These are phyloP conservation scores for Aspergillus brunneoviolaceus DNA, from an alignment of 2,329 filamentous ascomycete species.

Conservation along the genomic window DNA sequence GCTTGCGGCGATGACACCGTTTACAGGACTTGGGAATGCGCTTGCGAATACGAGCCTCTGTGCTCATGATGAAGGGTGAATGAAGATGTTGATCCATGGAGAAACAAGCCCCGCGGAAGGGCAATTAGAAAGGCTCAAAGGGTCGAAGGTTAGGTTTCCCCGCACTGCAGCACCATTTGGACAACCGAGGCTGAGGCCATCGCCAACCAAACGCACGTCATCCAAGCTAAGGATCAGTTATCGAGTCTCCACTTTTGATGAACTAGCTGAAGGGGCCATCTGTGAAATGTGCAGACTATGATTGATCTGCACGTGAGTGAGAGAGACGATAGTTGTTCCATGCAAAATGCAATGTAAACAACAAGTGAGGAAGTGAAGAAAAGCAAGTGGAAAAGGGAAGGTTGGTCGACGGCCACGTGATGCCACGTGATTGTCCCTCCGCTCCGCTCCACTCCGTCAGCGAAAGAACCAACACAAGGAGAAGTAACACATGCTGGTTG, in stretches of 20 bases:
- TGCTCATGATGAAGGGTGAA: slow-evolving; percentile 5
- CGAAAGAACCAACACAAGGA: too few species aligned
- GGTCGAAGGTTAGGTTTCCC: background rate
- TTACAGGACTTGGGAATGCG: slow-evolving; percentile 25
- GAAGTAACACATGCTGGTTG: too few species aligned
- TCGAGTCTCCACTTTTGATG: background rate
- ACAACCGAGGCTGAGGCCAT: background rate
- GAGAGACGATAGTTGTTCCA: too few species aligned
- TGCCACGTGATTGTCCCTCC: too few species aligned
- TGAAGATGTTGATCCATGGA: background rate
- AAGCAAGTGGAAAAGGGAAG: too few species aligned
- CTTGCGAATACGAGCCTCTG: slow-evolving; percentile 17
- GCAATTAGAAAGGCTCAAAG: too few species aligned
- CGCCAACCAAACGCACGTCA: background rate
- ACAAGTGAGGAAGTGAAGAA: too few species aligned
- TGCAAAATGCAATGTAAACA: too few species aligned
- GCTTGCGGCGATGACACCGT: slow-evolving; percentile 27
- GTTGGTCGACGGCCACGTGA: too few species aligned
- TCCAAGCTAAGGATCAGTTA: background rate
- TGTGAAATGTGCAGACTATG: background rate
- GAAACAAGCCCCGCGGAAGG: too few species aligned
- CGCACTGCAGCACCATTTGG: background rate
- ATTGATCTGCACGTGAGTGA: too few species aligned
- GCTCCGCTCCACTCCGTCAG: too few species aligned
- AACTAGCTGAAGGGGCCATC: background rate